Conservation (phyloP, 306 rosid species). For the Rosa chinensis region DNA sequence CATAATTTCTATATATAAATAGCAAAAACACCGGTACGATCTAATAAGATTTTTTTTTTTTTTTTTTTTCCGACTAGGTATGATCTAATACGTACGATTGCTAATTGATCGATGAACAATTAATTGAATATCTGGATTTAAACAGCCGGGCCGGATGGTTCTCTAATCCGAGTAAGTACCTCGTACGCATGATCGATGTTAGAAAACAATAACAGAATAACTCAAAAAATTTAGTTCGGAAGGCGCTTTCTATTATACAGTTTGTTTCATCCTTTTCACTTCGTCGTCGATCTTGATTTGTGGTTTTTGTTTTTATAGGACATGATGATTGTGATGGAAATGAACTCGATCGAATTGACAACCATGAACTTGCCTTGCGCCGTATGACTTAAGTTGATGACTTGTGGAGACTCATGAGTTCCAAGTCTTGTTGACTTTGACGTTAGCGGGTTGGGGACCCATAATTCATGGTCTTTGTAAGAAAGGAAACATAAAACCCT, state of each 20-base stretch:
- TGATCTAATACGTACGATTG: no score
- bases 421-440: conserved; percentile 9
- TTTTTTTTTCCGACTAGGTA: no score
- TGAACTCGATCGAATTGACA: conserved; percentile 3
- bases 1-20: no score
- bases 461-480: neutral
- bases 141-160: no score
- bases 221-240: no score
- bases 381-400: conserved; percentile 26
- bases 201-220: no score
- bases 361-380: conserved; percentile 23
- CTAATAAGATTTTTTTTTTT: no score
- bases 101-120: no score
- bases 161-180: no score
- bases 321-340: neutral
- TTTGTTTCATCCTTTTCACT: neutral
- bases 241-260: neutral
- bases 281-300: neutral
- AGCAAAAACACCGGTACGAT: no score
- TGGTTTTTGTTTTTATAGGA: neutral
- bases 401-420: neutral
- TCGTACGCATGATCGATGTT: neutral
- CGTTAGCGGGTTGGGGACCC: conserved; percentile 9
- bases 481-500: neutral
- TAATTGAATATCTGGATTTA: no score